A percentile compares a stretch with the other conserved stretches of the same genome.
phyloP scores from a whole-genome alignment of 1,284 basidiomycete genomes.

The Malassezia furfur region DNA sequence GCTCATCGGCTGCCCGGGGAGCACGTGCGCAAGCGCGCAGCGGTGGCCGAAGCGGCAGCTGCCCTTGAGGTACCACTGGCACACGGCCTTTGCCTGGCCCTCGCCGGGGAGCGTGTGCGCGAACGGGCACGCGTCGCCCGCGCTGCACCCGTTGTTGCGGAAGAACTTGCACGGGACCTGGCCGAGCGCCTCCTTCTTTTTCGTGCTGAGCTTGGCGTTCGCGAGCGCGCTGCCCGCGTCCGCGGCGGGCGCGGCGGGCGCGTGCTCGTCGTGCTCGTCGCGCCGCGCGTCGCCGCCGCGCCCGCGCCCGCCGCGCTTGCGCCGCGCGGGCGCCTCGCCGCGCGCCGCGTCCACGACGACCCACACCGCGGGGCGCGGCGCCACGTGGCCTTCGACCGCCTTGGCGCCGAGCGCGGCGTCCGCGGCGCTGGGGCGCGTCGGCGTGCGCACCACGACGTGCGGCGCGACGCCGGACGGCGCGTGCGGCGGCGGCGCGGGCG shows the following conservation, averaged over 20 bases:
- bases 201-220: constrained; percentile 43
- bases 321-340: constrained; percentile 25
- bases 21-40: constrained; percentile 69
- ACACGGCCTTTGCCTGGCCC: constrained; percentile 63
- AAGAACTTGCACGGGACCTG: constrained; percentile 99
- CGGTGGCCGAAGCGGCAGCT: constrained; percentile 98
- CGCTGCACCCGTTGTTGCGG: constrained; percentile 63
- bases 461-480: constrained; percentile 6
- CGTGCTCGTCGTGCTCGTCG: constrained; percentile 21
- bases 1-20: constrained; percentile 70
- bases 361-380: constrained; percentile 17
- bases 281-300: constrained; percentile 15
- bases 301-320: constrained; percentile 28
- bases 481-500: neutral
- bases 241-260: neutral
- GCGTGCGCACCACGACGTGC: constrained; percentile 28
- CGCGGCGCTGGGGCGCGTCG: constrained; percentile 18
- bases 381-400: neutral
- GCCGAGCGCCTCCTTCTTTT: constrained; percentile 63
- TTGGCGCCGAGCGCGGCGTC: constrained; percentile 10
- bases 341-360: constrained; percentile 31
- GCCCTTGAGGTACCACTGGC: constrained; percentile 76
- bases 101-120: constrained; percentile 59
- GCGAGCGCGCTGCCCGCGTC: constrained; percentile 37
- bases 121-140: constrained; percentile 89